Base-by-base conservation (phyloP, 2,329 filamentous ascomycete species). In the Talaromyces sp. region DNA sequence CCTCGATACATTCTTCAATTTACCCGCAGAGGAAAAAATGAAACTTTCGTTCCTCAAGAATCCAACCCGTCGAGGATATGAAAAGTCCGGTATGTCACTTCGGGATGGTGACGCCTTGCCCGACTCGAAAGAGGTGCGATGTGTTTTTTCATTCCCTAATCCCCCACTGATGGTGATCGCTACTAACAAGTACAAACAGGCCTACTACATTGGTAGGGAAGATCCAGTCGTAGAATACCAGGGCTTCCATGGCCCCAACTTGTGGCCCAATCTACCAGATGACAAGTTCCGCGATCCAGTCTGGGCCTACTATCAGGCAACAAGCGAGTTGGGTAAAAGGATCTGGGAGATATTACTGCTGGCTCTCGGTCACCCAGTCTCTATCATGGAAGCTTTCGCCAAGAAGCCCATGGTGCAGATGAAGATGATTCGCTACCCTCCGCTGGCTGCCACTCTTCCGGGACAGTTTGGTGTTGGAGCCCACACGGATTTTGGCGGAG, bases 1-100 rank as follows among this genome's bases (percentile, higher is more conserved):
- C 1, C 70, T 75, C 11, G 72, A 76, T 62, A 69, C 66, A n/a
- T 75, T 84, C 63, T 84, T 84, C 63, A 68, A 70, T 9, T 70
- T 83, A 8, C 60, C 66, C 1, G 48, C 50, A 8, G 62, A 65
- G 15, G 59, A 64, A 31, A 68, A 67, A 53, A 37, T 57, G 35
- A 53, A 63, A 25, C 60, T 63, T 25, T 68, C 66, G 5, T 61
- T 65, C 35, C 51, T 63, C 28, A 61, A 68, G 39, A 67, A 61
- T 22, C 55, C 58, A 4, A 64, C 62, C 45, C 63, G 63, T 31
- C 61, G 68, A 2, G 68, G 68, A 1, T 69, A 68, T 51, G 67
- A 70, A 53, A 61, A 51, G 5, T 63, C 64, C 5, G 64, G 66
- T 7, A 53, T 53, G 7, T 46, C 48, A 7, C 40, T 40, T 17